Conservation (phyloP, 768 basidiomycete genomes). For the Inosperma sp. region DNA sequence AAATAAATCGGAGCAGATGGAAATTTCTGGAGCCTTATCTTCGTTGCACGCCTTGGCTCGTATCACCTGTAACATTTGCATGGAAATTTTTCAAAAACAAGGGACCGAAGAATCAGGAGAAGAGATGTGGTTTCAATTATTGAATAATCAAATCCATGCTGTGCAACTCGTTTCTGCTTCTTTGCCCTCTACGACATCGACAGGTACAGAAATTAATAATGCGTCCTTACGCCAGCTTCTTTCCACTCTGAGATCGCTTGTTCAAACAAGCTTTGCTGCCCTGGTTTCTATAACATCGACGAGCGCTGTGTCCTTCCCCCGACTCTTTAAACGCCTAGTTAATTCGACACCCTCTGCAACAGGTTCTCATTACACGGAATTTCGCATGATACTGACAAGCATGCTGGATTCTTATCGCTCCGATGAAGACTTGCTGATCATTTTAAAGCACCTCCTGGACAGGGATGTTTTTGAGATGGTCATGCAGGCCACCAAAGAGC, state of each 20-base stretch:
- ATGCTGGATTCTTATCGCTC: slow-evolving; percentile 94
- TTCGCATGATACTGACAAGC: slow-evolving; percentile 84
- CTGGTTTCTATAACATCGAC: slow-evolving; percentile 83
- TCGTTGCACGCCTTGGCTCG: slow-evolving; percentile 55
- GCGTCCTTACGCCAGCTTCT: slow-evolving; percentile 31
- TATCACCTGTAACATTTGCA: slow-evolving; percentile 64
- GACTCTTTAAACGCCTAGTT: slow-evolving; percentile 87
- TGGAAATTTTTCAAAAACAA: slow-evolving; percentile 52
- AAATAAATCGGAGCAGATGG: slow-evolving; percentile 13
- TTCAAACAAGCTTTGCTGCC: slow-evolving; percentile 79
- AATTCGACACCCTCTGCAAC: slow-evolving; percentile 59
- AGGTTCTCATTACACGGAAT: slow-evolving; percentile 80
- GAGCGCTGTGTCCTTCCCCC: slow-evolving; percentile 81
- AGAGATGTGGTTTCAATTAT: slow-evolving; percentile 85
- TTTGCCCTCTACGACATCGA: slow-evolving; percentile 15
- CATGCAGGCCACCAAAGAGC: slow-evolving; percentile 53
- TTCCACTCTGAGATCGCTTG: slow-evolving; percentile 59
- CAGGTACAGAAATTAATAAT: slow-evolving; percentile 6
- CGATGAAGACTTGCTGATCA: slow-evolving; percentile 84
- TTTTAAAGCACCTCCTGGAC: slow-evolving; percentile 76
- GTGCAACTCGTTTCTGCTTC: slow-evolving; percentile 65
- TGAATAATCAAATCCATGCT: slow-evolving; percentile 75
- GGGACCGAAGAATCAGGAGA: slow-evolving; percentile 52
- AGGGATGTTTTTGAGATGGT: slow-evolving; percentile 78
- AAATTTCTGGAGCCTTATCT: slow-evolving; percentile 37